phyloP scores from a whole-genome alignment of 140 eudicot species.

The Anethum foeniculum region DNA sequence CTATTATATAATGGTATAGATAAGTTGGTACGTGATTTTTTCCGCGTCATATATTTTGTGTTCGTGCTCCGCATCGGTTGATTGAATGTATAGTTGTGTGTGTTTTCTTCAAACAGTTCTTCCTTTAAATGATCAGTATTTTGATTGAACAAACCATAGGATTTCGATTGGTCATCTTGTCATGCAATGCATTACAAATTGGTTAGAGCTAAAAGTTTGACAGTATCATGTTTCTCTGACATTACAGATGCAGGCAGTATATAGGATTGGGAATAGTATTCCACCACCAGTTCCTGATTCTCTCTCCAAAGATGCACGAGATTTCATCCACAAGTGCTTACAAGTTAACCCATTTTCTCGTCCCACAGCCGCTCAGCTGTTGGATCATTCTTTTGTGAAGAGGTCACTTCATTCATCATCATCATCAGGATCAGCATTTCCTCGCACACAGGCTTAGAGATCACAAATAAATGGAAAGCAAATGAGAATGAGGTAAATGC shows the following conservation, averaged over 20 bases:
- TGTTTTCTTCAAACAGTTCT: not conserved
- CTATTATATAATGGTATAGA: too few relatives aligned
- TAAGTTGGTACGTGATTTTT: too few relatives aligned
- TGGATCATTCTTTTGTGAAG: conserved; percentile 72
- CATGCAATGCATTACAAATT: not conserved
- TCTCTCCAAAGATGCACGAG: conserved; percentile 59
- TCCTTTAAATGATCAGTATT: not conserved
- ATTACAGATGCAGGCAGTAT: conserved; percentile 72
- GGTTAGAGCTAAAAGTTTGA: not conserved
- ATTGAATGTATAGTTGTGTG: too few relatives aligned
- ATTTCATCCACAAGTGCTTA: conserved; percentile 61
- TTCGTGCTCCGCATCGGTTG: too few relatives aligned
- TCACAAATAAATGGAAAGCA: not conserved
- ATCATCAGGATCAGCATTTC: conserved; percentile 37
- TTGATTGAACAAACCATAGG: not conserved
- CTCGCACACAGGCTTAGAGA: conserved; percentile 19
- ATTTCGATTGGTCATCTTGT: not conserved
- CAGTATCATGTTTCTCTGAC: conserved; percentile 13
- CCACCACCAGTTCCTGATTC: conserved; percentile 66
- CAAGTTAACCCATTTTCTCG: conserved; percentile 60
- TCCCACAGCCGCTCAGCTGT: conserved; percentile 76
- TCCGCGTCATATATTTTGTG: too few relatives aligned
- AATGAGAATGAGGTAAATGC: not conserved
- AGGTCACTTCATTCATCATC: conserved; percentile 29
- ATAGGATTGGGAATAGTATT: conserved; percentile 59